Conservation (phyloP, 768 basidiomycete species). For the Harrya chromipes region DNA sequence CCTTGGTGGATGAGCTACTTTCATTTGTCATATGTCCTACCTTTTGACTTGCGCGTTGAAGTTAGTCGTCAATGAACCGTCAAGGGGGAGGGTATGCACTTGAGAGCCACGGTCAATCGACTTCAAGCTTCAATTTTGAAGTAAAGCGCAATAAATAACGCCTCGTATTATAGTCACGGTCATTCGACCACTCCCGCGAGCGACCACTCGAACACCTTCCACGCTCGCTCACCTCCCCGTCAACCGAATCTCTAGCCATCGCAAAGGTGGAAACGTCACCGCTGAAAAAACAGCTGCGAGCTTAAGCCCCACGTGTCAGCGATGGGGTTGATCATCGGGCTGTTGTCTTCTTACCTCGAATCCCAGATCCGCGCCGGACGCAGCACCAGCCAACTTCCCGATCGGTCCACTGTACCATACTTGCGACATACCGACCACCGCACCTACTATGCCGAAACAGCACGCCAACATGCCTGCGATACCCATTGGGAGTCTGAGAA, state of each 20-base stretch:
- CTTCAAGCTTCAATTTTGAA: too few relatives aligned
- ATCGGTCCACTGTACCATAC: conserved; percentile 53
- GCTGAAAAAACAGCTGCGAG: conserved; percentile 46
- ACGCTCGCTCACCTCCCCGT: conserved; percentile 33
- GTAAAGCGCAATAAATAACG: too few relatives aligned
- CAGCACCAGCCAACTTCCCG: conserved; percentile 39
- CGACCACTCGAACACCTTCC: background rate
- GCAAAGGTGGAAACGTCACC: conserved; percentile 43
- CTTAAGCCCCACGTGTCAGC: conserved; percentile 14
- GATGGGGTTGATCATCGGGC: background rate
- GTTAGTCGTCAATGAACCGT: too few relatives aligned
- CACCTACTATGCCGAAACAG: conserved; percentile 45
- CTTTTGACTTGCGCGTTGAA: too few relatives aligned
- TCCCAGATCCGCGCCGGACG: conserved; percentile 49
- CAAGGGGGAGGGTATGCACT: too few relatives aligned
- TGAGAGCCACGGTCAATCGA: too few relatives aligned
- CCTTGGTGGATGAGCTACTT: too few relatives aligned
- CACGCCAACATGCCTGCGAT: conserved; percentile 46
- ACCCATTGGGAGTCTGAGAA: conserved; percentile 43
- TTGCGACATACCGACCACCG: conserved; percentile 52
- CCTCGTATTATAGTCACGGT: background rate
- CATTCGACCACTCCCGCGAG: background rate
- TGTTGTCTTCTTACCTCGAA: conserved; percentile 41
- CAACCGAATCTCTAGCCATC: conserved; percentile 47
- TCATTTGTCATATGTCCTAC: too few relatives aligned